Base-by-base conservation (phyloP, 192 early-diverging fungal species). In the Pilaira anomala region DNA sequence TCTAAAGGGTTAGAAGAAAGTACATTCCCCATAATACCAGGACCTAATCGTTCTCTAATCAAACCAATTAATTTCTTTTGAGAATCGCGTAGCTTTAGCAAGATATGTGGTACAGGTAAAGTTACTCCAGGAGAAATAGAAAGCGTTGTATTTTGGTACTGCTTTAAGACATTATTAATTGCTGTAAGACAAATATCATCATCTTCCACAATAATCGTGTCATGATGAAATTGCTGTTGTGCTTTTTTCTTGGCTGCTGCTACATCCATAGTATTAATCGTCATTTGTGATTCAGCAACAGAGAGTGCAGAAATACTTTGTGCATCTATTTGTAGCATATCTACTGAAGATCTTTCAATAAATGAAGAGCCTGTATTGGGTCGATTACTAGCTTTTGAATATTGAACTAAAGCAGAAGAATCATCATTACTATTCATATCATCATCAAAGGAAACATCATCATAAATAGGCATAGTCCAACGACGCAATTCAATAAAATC, bases 101-200 rank as follows among this genome's bases (percentile, higher is more conserved):
- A 75, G 19, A 94, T 73, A 66, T 91, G 93, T 3, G 96, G 96
- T 16, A 86, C 84, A n/a, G 91, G 88, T 59, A 95, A 92, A 24
- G 71, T 71, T 36, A 97, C 93, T 69, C 84, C 83, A 0, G 94
- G 93, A 1, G 95, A 96, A 5, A 86, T 91, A 0, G 94, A 96
- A 18, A 98, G 76, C 36, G 90, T 86, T 0, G 84, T 83, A n/a
- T 78, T 71, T 66, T 89, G 78, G 65, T 86, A 90, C 18, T 80
- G 73, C 5, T 77, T 74, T 54, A 92, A 76, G 12, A 76, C 62
- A 18, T 71, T 57, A 39, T 72, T 74, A 2, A 80, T 65, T 1
- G 65, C 42, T 13, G 61, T 73, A 26, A 69, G 51, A 12, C 60
- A 66, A 9, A 44, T 49, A 40, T 63, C 67, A 53, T 66, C 64